Evolutionary conservation across 169 alveolate species (phyloP).

Genomic region (Babesia bovis): DNA sequence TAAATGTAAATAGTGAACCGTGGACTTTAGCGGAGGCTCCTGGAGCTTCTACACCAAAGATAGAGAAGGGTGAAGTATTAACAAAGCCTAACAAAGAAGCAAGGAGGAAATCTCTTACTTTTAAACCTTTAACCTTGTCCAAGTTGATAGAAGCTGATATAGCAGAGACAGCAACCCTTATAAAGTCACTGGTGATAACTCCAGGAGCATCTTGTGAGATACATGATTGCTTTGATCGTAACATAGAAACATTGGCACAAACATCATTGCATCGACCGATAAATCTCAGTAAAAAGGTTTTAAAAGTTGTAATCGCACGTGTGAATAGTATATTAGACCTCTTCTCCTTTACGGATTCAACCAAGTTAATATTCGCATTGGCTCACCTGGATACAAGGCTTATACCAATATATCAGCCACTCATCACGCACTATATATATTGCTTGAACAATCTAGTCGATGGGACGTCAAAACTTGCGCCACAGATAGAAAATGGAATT

Average conservation of each 20-base stretch:
- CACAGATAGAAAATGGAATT: not conserved
- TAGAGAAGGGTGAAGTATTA: not conserved
- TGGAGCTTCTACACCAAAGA: too few species aligned
- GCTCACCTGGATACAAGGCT: slow-evolving; percentile 22
- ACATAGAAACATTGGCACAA: slow-evolving; percentile 11
- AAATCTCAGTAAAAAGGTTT: slow-evolving; percentile 7
- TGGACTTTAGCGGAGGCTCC: too few species aligned
- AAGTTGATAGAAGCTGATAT: too few species aligned
- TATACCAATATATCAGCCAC: not conserved
- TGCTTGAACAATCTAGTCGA: not conserved
- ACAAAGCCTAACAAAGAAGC: not conserved
- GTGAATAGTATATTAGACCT: slow-evolving; percentile 33
- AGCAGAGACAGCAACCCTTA: too few species aligned
- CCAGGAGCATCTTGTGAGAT: too few species aligned
- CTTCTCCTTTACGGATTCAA: slow-evolving; percentile 18
- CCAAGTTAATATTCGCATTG: slow-evolving; percentile 29
- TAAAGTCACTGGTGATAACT: too few species aligned
- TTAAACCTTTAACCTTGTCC: too few species aligned
- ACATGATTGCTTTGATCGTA: slow-evolving; percentile 7
- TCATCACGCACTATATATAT: not conserved
- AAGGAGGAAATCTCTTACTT: slow-evolving; percentile 7
- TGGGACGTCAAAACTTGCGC: too few species aligned
- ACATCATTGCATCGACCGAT: too few species aligned
- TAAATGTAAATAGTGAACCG: too few species aligned
- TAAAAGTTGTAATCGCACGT: slow-evolving; percentile 17